A percentile compares a stretch with the other conserved stretches of the same genome.
These are phyloP conservation scores for Mitragyna speciosa DNA, from an alignment of 257 asterid species.

Conservation along the genomic window DNA sequence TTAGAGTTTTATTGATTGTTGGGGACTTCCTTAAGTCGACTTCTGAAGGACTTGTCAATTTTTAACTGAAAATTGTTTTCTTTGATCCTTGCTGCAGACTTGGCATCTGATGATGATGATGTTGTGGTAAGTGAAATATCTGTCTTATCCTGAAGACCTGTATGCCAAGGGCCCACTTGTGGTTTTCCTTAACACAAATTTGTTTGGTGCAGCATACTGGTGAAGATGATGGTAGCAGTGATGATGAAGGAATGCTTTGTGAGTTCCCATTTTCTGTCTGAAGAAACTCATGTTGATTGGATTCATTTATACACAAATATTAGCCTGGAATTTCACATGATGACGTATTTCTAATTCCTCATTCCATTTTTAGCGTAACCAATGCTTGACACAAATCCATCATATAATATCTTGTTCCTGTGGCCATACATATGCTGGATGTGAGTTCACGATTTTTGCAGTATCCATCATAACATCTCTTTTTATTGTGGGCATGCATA, in stretches of 20 bases:
- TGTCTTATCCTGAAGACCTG: conserved; percentile 14
- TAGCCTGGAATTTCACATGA: neutral
- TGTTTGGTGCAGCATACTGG: conserved; percentile 48
- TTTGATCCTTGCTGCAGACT: conserved; percentile 51
- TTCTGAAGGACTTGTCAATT: neutral
- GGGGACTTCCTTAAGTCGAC: neutral
- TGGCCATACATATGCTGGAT: too few relatives aligned
- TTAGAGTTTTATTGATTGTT: neutral
- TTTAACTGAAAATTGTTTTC: conserved; percentile 2
- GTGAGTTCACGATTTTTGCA: too few relatives aligned
- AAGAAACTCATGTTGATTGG: conserved; percentile 20
- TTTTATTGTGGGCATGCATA: too few relatives aligned
- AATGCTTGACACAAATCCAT: too few relatives aligned
- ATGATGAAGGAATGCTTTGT: conserved; percentile 93
- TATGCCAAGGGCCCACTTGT: conserved; percentile 7
- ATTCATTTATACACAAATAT: neutral
- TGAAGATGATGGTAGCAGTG: conserved; percentile 69
- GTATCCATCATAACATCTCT: too few relatives aligned
- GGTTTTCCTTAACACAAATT: conserved; percentile 23
- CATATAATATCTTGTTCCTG: too few relatives aligned
- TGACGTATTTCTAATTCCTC: neutral
- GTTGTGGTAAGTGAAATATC: conserved; percentile 45
- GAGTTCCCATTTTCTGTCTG: conserved; percentile 35
- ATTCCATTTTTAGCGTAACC: neutral
- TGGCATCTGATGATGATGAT: conserved; percentile 60